Conservation (phyloP, 169 alveolate genomes). For the Eimeria nieschulzi region DNA sequence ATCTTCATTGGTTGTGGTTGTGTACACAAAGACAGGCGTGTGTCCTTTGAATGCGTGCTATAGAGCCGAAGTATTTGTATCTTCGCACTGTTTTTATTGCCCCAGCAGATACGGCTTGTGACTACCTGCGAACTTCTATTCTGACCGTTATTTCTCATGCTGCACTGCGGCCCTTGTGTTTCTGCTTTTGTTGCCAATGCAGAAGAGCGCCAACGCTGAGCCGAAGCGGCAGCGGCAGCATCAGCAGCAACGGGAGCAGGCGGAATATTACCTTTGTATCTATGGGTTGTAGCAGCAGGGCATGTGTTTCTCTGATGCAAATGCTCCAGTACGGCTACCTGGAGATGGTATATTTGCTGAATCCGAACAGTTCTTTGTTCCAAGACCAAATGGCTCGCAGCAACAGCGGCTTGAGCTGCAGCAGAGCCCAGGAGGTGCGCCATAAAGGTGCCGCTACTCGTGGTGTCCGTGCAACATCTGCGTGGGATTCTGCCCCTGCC, state of each 20-base stretch:
- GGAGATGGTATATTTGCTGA: slow-evolving; percentile 22
- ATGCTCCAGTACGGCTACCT: slow-evolving; percentile 34
- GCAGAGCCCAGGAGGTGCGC: slow-evolving; percentile 31
- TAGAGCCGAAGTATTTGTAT: too few species aligned
- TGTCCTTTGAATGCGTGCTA: too few species aligned
- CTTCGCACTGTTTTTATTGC: too few species aligned
- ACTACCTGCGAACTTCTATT: not conserved
- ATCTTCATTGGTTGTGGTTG: not conserved
- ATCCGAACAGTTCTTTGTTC: slow-evolving; percentile 31
- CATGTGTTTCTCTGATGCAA: slow-evolving; percentile 32
- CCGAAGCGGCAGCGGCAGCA: slow-evolving; percentile 60
- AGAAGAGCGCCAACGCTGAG: not conserved
- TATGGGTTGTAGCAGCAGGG: slow-evolving; percentile 47
- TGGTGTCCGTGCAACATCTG: slow-evolving; percentile 28
- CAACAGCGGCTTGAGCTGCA: slow-evolving; percentile 51
- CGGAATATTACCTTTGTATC: slow-evolving; percentile 29
- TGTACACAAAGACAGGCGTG: too few species aligned
- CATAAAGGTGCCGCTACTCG: not conserved
- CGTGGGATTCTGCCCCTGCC: slow-evolving; percentile 58
- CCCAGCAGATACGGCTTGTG: not conserved
- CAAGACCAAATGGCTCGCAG: slow-evolving; percentile 52
- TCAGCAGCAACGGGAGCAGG: slow-evolving; percentile 59
- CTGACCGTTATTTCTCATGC: not conserved
- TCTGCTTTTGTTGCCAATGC: not conserved
- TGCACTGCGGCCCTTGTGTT: not conserved